Percentiles rank a stretch among this genome's conserved stretches.
Evolutionary conservation across 2,329 filamentous ascomycete genomes (phyloP).

Genomic region (Neofusicoccum cordaticola): DNA sequence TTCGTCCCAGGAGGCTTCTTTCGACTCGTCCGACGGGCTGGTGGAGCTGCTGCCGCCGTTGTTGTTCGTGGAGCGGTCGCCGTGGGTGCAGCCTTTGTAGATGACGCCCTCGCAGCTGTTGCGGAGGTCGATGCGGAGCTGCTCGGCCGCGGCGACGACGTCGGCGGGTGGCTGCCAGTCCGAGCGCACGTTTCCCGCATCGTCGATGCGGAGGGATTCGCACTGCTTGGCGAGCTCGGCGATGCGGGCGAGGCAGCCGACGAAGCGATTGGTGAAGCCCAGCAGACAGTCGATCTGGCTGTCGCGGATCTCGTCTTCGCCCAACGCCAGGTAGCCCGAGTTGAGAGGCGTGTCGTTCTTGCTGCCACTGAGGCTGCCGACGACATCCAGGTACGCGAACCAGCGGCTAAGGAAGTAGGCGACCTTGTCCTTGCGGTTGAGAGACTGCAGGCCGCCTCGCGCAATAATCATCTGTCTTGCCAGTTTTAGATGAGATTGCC

Average conservation of each 20-base stretch:
- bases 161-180: conserved; percentile 59
- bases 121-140: conserved; percentile 60
- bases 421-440: conserved; percentile 54
- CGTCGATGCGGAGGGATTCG: conserved; percentile 62
- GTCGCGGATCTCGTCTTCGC: conserved; percentile 46
- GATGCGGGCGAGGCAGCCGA: conserved; percentile 68
- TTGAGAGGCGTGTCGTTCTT: conserved; percentile 43
- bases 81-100: conserved; percentile 38
- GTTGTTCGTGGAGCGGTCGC: conserved; percentile 36
- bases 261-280: conserved; percentile 71
- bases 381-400: conserved; percentile 80
- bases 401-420: conserved; percentile 75
- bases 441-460: conserved; percentile 56
- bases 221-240: conserved; percentile 68
- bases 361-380: conserved; percentile 67
- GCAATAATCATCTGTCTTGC: conserved; percentile 72
- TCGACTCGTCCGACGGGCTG: conserved; percentile 18
- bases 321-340: conserved; percentile 33
- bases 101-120: conserved; percentile 47
- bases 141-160: conserved; percentile 55
- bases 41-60: neutral
- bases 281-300: conserved; percentile 77
- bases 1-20: conserved; percentile 53
- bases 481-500: conserved; percentile 75
- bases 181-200: conserved; percentile 44